Evolutionary conservation across 2,329 filamentous ascomycete genomes (phyloP), one percentile per base, ranked within the genome.

Genomic region (Epichloe baconii): DNA sequence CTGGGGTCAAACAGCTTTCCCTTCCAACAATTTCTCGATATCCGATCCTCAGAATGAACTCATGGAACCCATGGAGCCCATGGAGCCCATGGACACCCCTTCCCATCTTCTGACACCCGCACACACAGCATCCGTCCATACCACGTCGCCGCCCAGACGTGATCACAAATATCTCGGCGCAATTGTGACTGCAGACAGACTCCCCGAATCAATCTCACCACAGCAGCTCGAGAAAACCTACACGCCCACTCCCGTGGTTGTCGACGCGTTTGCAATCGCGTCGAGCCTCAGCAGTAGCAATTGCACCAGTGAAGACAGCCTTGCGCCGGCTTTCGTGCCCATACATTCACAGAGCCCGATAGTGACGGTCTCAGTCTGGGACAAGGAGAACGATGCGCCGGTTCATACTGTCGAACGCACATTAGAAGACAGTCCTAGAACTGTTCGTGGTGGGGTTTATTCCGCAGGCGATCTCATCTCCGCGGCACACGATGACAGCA

Each of bases 351-450:
- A 70, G 53, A 80, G 78, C 58, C 77, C 78, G 6, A 71, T 71
- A 31, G 74, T 81, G 19, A 78, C 72, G 5, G 74, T 80, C 46
- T 80, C 78, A 1, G 66, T 77, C 55, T 80, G 75, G 74, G 75
- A 71, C 44, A 70, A 68, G 54, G 74, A 69, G 50, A 68, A 63
- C 42, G 61, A 60, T 37, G 61, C 59, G 21, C 63, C 64, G 0
- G 58, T 68, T 12, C 69, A 69, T 47, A 63, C 68, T 6, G 55
- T 70, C 37, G 71, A 74, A 53, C 68, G 68, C 14, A 59, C 63
- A 6, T 68, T 75, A 36, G 62, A 66, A 48, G 66, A 70, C 47
- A 65, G 60, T 48, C 61, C 67, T 31, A 62, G 60, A 41, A 67
- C 66, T 3, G 58, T 67, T 26, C 66, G 66, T 8, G 62, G 64